Base-by-base conservation (phyloP, 345 rosid species). In the Psidium guajava region DNA sequence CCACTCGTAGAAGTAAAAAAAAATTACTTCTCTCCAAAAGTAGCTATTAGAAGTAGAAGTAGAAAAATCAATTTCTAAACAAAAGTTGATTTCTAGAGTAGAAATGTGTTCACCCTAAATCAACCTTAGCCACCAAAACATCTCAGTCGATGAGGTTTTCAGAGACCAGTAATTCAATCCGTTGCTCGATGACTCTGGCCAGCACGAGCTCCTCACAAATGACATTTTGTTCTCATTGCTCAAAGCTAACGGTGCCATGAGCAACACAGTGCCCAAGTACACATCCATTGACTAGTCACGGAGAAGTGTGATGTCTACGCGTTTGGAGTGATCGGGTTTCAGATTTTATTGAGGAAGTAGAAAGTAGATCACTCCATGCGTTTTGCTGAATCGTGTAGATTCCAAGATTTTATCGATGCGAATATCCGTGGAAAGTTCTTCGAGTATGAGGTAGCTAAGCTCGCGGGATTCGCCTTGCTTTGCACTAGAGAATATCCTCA, bases 231-330 rank as follows among this genome's bases (percentile, higher is more conserved):
- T 95, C 91, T 94, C 98, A 12, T 82, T 88, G 5, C 93, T 95
- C 77, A 94, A 96, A 90, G 94, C 91, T 75, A 92, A 93, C 81
- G 97, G 98, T 64, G 98, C 98, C 14, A 92, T 89, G 96, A 98
- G 98, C 58, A 94, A 96, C 89, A 92, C 95, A 6, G 95, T 95
- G 40, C 99, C 98, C n/a, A 98, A 96, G 83, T 94, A 95, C 85
- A 85, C 95, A 3, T 90, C 90, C 8, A 94, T 95, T 2, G 99
- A 98, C 83, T 90, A 93, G 25, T 96, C 90, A 95, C 96, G 0
- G 98, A 94, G 88, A 95, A 94, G 87, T 93, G 96, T 1, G 99
- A 96, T 56, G 91, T 94, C 15, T 96, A 92, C 75, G 98, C 98
- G 7, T 94, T 93, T 49, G 99, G 97, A 52, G 89, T 93, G 57